Evolutionary conservation across 176 grass and related monocot species (phyloP), one percentile per base, ranked within the genome.

Genomic region (Cymbopogon citratus): DNA sequence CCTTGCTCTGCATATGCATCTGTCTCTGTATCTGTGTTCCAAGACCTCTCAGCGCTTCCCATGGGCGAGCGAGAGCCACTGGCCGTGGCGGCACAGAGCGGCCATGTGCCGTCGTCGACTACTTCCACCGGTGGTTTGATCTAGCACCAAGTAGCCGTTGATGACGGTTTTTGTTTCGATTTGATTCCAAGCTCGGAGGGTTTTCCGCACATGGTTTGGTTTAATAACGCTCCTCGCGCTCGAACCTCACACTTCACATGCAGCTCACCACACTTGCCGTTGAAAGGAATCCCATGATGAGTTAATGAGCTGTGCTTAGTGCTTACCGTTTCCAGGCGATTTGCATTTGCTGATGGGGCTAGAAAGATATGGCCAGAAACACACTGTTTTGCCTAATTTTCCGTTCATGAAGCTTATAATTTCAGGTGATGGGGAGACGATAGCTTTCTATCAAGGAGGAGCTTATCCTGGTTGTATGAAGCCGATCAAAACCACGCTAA

Each of bases 261-360:
- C 72, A 62, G 23, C 62, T 41, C 61, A 62, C 33, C 60, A 51
- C 29, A 67, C 59, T 54, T 64, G 75, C 68, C 67, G 80, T 86
- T 83, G 61, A 78, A 83, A 69, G 84, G 80, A 86, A 86, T 90
- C 74, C 69, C 67, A 75, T 52, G 24, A 74, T 62, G 80, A 61
- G 39, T 84, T 83, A 79, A 66, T 40, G 69, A 68, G 16, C 65
- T 38, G 43, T 85, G 73, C 73, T 66, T 72, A 18, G 72, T 77
- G 78, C 10, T 34, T 66, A n/a, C 66, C 77, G 45, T 82, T 85
- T 46, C 35, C 15, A 45, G 63, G 35, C 15, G 59, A 27, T 3
- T 9, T 81, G 29, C 5, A 27, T 18, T 9, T 81, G 28, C 4
- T 45, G 51, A 41, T 9, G 61, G 74, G 9, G 60, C 40, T 71